Evolutionary conservation across 495 filamentous ascomycete genomes (phyloP).

Genomic region (Xylaria cubensis): DNA sequence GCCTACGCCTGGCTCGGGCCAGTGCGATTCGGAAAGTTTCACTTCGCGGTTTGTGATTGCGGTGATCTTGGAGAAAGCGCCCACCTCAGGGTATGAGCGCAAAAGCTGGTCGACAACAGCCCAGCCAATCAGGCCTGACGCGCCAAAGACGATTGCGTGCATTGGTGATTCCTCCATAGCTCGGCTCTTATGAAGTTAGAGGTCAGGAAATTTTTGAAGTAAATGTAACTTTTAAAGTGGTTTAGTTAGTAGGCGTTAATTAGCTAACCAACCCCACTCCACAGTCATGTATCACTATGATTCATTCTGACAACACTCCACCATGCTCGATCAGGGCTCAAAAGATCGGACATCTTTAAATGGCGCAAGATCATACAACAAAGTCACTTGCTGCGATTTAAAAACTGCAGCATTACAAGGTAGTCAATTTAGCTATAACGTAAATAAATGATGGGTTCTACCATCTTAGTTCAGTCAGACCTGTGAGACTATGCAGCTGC

Average conservation of each 20-base stretch:
- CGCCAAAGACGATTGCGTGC: conserved; percentile 22
- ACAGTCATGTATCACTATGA: conserved; percentile 2
- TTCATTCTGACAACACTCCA: conserved; percentile 8
- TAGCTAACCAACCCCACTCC: not conserved
- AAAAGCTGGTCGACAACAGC: conserved; percentile 21
- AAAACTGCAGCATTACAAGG: not conserved
- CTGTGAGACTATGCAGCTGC: not conserved
- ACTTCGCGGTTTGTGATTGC: conserved; percentile 21
- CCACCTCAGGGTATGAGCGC: not conserved
- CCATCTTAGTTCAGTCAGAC: not conserved
- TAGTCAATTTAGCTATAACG: not conserved
- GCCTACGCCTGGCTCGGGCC: not conserved
- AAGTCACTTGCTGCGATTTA: not conserved
- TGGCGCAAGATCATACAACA: not conserved
- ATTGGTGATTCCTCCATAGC: not conserved
- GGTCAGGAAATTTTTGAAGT: not conserved
- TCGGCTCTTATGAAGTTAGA: not conserved
- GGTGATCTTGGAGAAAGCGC: conserved; percentile 15
- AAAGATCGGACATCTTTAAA: not conserved
- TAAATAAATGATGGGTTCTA: not conserved
- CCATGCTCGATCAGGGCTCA: not conserved
- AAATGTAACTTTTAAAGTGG: not conserved
- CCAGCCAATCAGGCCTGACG: conserved; percentile 23
- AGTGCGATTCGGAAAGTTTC: not conserved
- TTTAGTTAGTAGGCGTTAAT: not conserved